phyloP scores from a whole-genome alignment of 2,329 filamentous ascomycete species.

The Emydomyces testavorans region DNA sequence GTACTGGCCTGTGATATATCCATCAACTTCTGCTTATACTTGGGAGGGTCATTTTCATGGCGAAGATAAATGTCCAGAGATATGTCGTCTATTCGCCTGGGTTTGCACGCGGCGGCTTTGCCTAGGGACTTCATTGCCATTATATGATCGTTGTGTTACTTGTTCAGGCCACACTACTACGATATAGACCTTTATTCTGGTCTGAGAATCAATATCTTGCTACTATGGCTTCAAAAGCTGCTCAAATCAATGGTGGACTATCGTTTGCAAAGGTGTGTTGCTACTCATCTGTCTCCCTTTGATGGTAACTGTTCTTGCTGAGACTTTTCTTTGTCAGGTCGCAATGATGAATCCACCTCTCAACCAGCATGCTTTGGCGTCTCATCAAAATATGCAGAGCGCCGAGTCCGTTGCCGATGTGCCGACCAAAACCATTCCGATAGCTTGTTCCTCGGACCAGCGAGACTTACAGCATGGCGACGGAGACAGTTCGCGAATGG shows the following conservation, averaged over 20 bases:
- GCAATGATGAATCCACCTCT: constrained; percentile 6
- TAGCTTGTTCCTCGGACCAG: neutral
- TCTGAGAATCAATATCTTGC: neutral
- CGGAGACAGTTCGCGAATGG: constrained; percentile 16
- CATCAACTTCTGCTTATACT: constrained; percentile 19
- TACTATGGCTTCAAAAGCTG: constrained; percentile 18
- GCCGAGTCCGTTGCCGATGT: neutral
- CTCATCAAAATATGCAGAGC: neutral
- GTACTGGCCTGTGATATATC: constrained; percentile 14
- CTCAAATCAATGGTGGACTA: constrained; percentile 32
- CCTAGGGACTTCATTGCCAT: constrained; percentile 29
- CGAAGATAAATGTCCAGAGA: constrained; percentile 33
- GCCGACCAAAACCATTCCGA: neutral
- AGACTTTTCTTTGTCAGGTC: neutral
- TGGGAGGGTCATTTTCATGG: constrained; percentile 28
- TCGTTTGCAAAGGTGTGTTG: constrained; percentile 64
- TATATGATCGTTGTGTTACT: constrained; percentile 21
- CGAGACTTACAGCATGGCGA: constrained; percentile 2
- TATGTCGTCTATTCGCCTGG: constrained; percentile 36
- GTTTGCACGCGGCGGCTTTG: constrained; percentile 34
- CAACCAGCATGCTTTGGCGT: neutral
- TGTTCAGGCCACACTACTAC: constrained; percentile 14
- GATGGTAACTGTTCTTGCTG: neutral
- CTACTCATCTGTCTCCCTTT: neutral
- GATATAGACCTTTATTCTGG: constrained; percentile 9